A percentile compares a stretch with the other conserved stretches of the same genome.
These are phyloP conservation scores for Petunia secreta DNA, from an alignment of 257 asterid species.

Conservation along the genomic window DNA sequence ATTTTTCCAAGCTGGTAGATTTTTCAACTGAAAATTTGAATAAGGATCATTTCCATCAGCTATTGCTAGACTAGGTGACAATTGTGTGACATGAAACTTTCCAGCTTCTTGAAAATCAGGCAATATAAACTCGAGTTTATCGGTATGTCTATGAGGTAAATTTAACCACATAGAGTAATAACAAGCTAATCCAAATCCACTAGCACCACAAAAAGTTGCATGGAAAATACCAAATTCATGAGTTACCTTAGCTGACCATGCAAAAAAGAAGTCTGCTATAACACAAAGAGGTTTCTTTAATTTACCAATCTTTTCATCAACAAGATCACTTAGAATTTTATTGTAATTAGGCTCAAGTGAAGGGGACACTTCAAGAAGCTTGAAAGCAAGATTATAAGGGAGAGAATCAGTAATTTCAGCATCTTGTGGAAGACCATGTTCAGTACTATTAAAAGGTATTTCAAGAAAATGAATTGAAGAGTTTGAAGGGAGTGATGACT, in stretches of 20 bases:
- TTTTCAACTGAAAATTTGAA: slow-evolving; percentile 42
- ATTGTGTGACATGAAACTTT: slow-evolving; percentile 49
- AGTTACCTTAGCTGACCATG: slow-evolving; percentile 57
- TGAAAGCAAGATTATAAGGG: slow-evolving; percentile 42
- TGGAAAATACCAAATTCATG: slow-evolving; percentile 56
- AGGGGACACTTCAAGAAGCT: slow-evolving; percentile 44
- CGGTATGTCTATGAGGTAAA: slow-evolving; percentile 49
- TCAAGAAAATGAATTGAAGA: slow-evolving; percentile 44
- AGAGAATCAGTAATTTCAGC: slow-evolving; percentile 51
- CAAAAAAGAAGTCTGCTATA: slow-evolving; percentile 57
- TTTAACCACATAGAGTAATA: slow-evolving; percentile 59
- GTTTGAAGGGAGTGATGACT: slow-evolving; percentile 30
- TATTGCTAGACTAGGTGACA: slow-evolving; percentile 42
- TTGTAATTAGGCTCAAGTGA: slow-evolving; percentile 43
- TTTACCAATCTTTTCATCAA: slow-evolving; percentile 24
- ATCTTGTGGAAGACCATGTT: slow-evolving; percentile 57
- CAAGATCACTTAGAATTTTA: slow-evolving; percentile 33
- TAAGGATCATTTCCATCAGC: slow-evolving; percentile 47
- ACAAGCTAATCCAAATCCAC: slow-evolving; percentile 72
- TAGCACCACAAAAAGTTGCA: slow-evolving; percentile 47
- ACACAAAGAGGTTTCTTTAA: slow-evolving; percentile 45
- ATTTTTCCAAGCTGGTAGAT: slow-evolving; percentile 47
- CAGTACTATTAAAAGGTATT: slow-evolving; percentile 55
- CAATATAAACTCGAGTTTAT: slow-evolving; percentile 47
- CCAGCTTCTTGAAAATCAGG: slow-evolving; percentile 74